A percentile compares a stretch with the other conserved stretches of the same genome.
Conservation (phyloP, 2,329 filamentous ascomycete species). For the Colletotrichum lupini region DNA sequence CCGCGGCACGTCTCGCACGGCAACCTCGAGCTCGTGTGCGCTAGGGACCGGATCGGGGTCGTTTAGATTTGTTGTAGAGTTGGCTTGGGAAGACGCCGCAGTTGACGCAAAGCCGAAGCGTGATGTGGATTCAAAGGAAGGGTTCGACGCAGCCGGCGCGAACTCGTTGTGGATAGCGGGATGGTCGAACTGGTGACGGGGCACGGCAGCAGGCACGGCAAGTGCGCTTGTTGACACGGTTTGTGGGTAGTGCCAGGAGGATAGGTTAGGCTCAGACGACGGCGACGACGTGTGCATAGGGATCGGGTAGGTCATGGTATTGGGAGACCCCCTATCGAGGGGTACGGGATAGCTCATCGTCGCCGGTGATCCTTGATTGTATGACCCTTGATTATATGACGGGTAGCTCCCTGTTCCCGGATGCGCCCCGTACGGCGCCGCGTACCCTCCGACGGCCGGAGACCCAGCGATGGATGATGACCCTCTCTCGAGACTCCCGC, state of each 20-base stretch:
- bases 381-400: not conserved
- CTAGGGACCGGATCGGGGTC: slow-evolving; percentile 26
- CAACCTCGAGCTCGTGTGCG: slow-evolving; percentile 29
- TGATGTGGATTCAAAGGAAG: slow-evolving; percentile 2
- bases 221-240: not conserved
- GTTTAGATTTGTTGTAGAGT: slow-evolving; percentile 25
- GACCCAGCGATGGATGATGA: slow-evolving; percentile 18
- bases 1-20: slow-evolving; percentile 25
- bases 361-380: not conserved
- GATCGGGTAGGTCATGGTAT: not conserved
- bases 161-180: slow-evolving; percentile 22
- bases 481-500: not conserved
- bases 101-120: not conserved
- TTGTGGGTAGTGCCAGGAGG: slow-evolving; percentile 1
- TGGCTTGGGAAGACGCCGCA: slow-evolving; percentile 9
- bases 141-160: slow-evolving; percentile 13
- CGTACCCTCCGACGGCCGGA: slow-evolving; percentile 12
- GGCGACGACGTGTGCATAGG: not conserved
- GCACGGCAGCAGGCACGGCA: not conserved
- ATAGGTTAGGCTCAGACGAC: not conserved
- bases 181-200: slow-evolving; percentile 28
- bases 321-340: not conserved
- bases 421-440: slow-evolving; percentile 8
- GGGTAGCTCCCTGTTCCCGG: not conserved
- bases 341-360: not conserved